These are phyloP conservation scores for Cercospora zeae-maydis DNA, from an alignment of 2,329 filamentous ascomycete species.

Conservation along the genomic window DNA sequence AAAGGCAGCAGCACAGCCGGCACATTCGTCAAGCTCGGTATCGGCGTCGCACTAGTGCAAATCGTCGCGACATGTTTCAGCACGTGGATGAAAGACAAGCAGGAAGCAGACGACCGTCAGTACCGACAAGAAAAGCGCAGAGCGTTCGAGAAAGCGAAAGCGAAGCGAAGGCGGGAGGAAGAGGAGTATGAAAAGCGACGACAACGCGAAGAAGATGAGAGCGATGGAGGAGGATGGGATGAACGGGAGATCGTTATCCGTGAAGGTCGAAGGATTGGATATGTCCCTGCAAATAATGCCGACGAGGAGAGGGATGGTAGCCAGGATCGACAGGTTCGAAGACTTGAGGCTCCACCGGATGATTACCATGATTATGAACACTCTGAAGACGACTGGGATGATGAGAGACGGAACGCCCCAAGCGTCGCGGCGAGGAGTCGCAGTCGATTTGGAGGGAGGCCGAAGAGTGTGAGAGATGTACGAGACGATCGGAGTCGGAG, in stretches of 20 bases:
- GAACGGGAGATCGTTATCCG: constrained; percentile 15
- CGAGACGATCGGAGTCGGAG: constrained; percentile 13
- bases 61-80: constrained; percentile 13
- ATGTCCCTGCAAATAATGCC: constrained; percentile 6
- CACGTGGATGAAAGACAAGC: constrained; percentile 13
- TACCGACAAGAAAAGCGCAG: constrained; percentile 14
- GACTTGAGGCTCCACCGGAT: constrained; percentile 8
- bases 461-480: constrained; percentile 11
- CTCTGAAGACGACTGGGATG: constrained; percentile 10
- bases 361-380: constrained; percentile 8
- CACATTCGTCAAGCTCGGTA: constrained; percentile 14
- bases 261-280: constrained; percentile 12
- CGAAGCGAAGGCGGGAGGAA: constrained; percentile 15
- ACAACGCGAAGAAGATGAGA: constrained; percentile 30
- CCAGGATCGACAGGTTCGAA: constrained; percentile 6
- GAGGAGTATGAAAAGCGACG: constrained; percentile 12
- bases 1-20: constrained; percentile 11
- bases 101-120: constrained; percentile 7
- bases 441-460: constrained; percentile 13
- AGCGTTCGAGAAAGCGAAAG: constrained; percentile 19
- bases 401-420: constrained; percentile 5
- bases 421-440: constrained; percentile 10
- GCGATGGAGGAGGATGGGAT: constrained; percentile 1
- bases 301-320: not conserved
- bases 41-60: constrained; percentile 13